Evolutionary conservation across 768 basidiomycete genomes (phyloP), one percentile per base, ranked within the genome.

Genomic region (Strobilomyces dryophilus): DNA sequence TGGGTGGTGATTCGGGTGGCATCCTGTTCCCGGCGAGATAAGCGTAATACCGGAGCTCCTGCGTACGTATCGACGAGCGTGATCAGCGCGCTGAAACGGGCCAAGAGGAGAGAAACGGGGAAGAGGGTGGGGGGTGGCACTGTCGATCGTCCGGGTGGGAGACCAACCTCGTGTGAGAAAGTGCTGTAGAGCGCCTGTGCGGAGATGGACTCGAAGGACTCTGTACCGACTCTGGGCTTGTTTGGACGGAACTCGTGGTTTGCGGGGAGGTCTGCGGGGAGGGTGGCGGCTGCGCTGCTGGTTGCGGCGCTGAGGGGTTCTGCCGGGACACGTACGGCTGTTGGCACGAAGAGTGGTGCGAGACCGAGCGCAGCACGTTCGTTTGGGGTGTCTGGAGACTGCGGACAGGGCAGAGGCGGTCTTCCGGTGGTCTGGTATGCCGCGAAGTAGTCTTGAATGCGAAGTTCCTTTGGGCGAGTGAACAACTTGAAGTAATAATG

Each of bases 391-490:
- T 71, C 65, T 0, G 84, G 84, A 4, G 72, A 64, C 47, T 69
- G 72, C 0, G 82, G 79, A 35, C 73, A 74, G 9, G 82, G 80
- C 15, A 48, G 59, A 4, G 84, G 84, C 5, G 78, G 73, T 37
- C 67, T 61, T 15, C 78, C 75, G 0, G 79, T 80, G 0, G 74
- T 56, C 27, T 58, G 63, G 58, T 80, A 84, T 1, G 79, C 73
- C 20, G 65, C 66, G 27, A 82, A 56, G 57, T 86, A 86, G 61
- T 84, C 83, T 35, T 74, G 69, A 5, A 76, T 57, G 36, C 84
- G 78, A 24, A 74, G 66, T 71, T 85, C 84, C 84, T 85, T 55
- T 34, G 27, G 5, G 14, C 35, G 26, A 1, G 5, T 57, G 10
- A 39, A 44, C n/a, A 45, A 47, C 10, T 4, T 21, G 20, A 21